Base-by-base conservation (phyloP, 371 early-diverging fungal species). In the Apophysomyces variabilis region DNA sequence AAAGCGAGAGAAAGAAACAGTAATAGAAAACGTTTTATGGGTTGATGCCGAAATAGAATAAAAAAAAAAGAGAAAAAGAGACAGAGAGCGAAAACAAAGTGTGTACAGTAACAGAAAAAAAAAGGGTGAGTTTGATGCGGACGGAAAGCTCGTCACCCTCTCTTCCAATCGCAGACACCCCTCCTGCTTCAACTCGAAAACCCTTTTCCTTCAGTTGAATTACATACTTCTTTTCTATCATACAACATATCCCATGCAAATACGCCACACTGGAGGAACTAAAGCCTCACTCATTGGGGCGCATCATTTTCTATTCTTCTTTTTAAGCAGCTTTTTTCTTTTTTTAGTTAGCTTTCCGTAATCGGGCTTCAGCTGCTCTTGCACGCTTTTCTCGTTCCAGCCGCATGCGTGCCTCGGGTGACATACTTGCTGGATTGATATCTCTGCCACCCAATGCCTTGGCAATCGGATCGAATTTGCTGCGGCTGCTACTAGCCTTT, bases 311-410 rank as follows among this genome's bases (percentile, higher is more conserved):
- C 26, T 26, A 26, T 26, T 26, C 26, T 26, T 26, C 26, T 26
- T 26, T 26, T 26, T 26, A 26, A 2, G 2, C 2, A 26, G 26
- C 26, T 26, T 26, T 26, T 26, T 26, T 26, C 2, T 2, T 26
- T 26, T 26, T 26, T 26, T 26, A 26, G 26, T 26, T 26, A 26
- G 26, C 26, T 50, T 50, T 50, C 18, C 71, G 62, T 66, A 90
- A 76, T 65, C 92, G 75, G 36, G 91, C 87, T 67, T 93, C 93
- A 8, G 92, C 92, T 0, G 96, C 96, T 69, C 87, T 78, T 21
- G 93, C 92, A 58, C 95, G 73, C 62, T 90, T 87, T 67, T 96
- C 95, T 38, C 95, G 82, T 66, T 96, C 96, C 35, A 93, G 67
- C n/a, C 90, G 80, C 73, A 84, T 85, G 35, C 93, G 83, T 57